Base-by-base conservation (phyloP, 352 stramenopile genomes). In the Pythium plurisporium region DNA sequence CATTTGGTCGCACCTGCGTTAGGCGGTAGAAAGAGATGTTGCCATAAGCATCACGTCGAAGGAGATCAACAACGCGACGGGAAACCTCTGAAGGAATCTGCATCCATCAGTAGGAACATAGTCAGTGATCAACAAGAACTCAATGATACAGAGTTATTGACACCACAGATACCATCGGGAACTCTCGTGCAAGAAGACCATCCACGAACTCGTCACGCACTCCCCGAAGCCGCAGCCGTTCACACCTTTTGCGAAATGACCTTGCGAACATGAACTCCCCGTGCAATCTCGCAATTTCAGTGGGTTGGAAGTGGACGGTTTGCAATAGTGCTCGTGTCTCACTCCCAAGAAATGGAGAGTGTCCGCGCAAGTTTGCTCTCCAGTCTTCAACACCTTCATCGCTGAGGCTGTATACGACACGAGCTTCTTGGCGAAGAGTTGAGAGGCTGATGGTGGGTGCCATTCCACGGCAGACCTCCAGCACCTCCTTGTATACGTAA, bases 191-290 rank as follows among this genome's bases (percentile, higher is more conserved):
- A 4, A 90, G 42, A 26, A 90, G 63, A n/a, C 63, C 71, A 41
- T 82, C 72, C 17, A 90, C 50, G 23, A 81, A 75, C 52, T 85
- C 74, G 46, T 73, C 64, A 1, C 76, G 68, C 9, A 86, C 56
- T 4, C 80, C 77, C 22, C 72, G 76, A 7, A 86, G 50, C 17
- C 76, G 82, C 11, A 60, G 72, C 17, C 70, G 63, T 27, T 70
- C 55, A 33, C 65, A 77, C 1, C 54, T 67, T 45, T 83, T 85
- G 3, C 65, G 50, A 60, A 81, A 69, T 34, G 70, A 74, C 14
- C 77, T 72, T 42, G 82, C 67, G 42, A 86, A 90, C 44, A 76
- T 74, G 51, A 87, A 90, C 55, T 90, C 80, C 26, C 83, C 72
- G 8, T 88, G 76, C 14, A 90, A 56, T 22, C 63, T 62, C 34